phyloP scores from a whole-genome alignment of 345 rosid genomes.

The Trapa incisa region DNA sequence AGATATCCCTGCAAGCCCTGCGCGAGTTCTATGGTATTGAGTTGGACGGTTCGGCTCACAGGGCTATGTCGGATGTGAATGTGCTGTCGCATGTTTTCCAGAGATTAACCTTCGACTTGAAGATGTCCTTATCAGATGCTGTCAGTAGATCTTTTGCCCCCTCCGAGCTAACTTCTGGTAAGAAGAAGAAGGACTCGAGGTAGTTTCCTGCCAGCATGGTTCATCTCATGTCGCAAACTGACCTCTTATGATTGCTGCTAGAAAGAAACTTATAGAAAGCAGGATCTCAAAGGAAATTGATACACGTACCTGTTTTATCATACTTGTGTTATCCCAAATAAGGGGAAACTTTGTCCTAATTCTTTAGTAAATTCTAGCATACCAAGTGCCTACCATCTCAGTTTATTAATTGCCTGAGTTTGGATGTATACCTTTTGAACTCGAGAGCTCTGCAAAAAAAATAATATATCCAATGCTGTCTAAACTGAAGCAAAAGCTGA shows the following conservation, averaged over 20 bases:
- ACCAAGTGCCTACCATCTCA: background rate
- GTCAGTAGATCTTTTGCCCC: conserved; percentile 33
- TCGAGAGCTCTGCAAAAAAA: too few relatives aligned
- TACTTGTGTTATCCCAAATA: background rate
- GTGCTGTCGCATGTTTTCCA: conserved; percentile 50
- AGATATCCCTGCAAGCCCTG: conserved; percentile 33
- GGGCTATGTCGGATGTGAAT: conserved; percentile 77
- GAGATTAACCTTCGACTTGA: conserved; percentile 48
- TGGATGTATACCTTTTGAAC: too few relatives aligned
- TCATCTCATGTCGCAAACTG: background rate
- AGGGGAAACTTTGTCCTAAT: background rate
- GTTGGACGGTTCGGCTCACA: conserved; percentile 53
- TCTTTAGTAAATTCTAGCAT: background rate
- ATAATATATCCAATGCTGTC: background rate
- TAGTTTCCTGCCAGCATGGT: conserved; percentile 3
- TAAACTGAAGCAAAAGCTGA: background rate
- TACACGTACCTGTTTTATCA: background rate
- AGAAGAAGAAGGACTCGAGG: conserved; percentile 34
- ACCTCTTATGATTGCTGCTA: background rate
- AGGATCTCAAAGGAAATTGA: background rate
- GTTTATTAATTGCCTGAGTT: background rate
- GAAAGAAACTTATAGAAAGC: background rate
- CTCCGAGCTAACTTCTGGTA: conserved; percentile 24
- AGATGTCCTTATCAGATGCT: conserved; percentile 38
- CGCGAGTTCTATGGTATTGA: conserved; percentile 28